Evolutionary conservation across 2,329 filamentous ascomycete genomes (phyloP).

Genomic region (Esteya vermicola): DNA sequence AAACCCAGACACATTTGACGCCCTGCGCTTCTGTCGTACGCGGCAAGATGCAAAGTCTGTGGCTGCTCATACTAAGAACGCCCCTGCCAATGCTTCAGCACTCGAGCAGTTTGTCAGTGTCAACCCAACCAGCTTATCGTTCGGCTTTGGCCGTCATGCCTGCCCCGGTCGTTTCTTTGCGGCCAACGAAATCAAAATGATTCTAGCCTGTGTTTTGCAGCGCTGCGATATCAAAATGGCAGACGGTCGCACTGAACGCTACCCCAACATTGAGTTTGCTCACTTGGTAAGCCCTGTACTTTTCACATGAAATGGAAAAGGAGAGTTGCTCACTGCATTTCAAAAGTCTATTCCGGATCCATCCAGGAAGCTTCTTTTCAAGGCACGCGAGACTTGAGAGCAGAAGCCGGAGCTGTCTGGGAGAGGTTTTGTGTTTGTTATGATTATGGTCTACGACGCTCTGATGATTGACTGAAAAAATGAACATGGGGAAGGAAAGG

Average conservation of each 20-base stretch:
- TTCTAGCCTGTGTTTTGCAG: constrained; percentile 16
- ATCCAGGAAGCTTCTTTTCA: too few relatives aligned
- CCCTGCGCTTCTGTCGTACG: constrained; percentile 22
- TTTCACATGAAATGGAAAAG: too few relatives aligned
- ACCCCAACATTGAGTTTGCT: constrained; percentile 13
- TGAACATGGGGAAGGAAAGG: too few relatives aligned
- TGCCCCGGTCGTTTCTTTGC: constrained; percentile 25
- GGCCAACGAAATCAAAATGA: constrained; percentile 23
- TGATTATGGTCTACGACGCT: too few relatives aligned
- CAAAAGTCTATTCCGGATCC: too few relatives aligned
- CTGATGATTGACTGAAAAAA: too few relatives aligned
- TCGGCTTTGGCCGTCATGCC: constrained; percentile 26
- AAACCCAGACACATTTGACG: constrained; percentile 22
- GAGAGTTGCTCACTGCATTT: too few relatives aligned
- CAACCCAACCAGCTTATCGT: constrained; percentile 18
- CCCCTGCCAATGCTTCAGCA: constrained; percentile 2
- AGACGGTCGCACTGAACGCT: constrained; percentile 13
- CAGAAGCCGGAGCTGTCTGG: too few relatives aligned
- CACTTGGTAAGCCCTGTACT: not conserved
- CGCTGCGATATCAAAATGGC: constrained; percentile 16
- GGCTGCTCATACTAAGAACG: too few relatives aligned
- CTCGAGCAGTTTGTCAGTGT: constrained; percentile 26
- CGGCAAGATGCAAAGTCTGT: constrained; percentile 13
- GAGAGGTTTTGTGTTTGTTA: too few relatives aligned
- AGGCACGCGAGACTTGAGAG: too few relatives aligned